Evolutionary conservation across 2,329 filamentous ascomycete species (phyloP), one percentile per base, ranked within the genome.

Genomic region (Chrysoporthe cubensis): DNA sequence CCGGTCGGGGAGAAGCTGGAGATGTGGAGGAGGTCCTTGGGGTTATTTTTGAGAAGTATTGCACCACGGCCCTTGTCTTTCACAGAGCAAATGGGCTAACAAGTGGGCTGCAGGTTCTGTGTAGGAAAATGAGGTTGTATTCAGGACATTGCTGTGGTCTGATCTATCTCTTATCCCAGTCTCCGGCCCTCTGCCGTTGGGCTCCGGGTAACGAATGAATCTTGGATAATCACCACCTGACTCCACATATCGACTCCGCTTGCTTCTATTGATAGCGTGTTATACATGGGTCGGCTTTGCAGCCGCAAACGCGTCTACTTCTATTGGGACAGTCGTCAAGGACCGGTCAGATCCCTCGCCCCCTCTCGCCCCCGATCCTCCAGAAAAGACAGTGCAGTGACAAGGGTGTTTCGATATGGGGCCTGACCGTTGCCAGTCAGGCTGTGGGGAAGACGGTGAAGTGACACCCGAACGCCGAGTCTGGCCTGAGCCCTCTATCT

Each of bases 11-110:
- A 0, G 92, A 94, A 73, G 87, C 87, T 52, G 92, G 94, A 2
- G 95, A 98, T 78, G 93, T 98, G 18, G 95, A 99, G 77, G 96
- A 98, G 76, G 93, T 99, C 8, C 81, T 99, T 57, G 96, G 96
- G 0, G 94, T 99, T 32, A 94, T 99, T 4, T 99, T 99, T 81
- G 95, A 98, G 78, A 98, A 97, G 92, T 97, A 81, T 84, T 88
- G 87, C 46, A 52, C 54, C 13, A 26, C 14, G 9, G 40, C 52
- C 59, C 26, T 40, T 26, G 3, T 18, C n/a, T 40, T 37, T 42
- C 3, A 14, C 26, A 13, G 14, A 37, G 13, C 21, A 13, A 57
- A n/a, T 40, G 26, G 11, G 14, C n/a, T 58, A 18, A 62, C 43
- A 43, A 48, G 34, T 46, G 40, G 43, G 16, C n/a, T n/a, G 57